Base-by-base conservation (phyloP, 148 eudicot species). In the Rhododendron griersonianum region DNA sequence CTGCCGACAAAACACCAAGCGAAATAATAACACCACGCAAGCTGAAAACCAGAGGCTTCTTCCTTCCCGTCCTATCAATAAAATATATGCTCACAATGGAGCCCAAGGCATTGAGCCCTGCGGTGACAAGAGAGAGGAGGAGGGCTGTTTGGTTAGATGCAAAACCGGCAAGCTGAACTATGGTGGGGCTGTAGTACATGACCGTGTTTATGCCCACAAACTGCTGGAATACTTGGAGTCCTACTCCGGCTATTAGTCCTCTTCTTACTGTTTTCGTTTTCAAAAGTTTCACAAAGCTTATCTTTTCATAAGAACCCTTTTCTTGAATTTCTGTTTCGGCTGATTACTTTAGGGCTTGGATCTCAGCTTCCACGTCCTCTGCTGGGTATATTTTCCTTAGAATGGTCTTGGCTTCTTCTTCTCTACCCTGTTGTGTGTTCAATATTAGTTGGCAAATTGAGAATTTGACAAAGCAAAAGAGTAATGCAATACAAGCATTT, bases 101-200 rank as follows among this genome's bases (percentile, higher is more conserved):
- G 7, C 97, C 97, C 1, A 81, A 16, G 33, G 94, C 95, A 50
- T 94, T 94, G 65, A 93, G 89, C 4, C 97, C 97, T 0, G 95
- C 89, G 1, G 93, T 92, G 71, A 94, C 90, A 0, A 93, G 94
- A 0, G 97, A 94, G 6, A 94, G 94, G 18, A 91, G 91, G 0
- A 94, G 92, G 0, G 97, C 94, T 0, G 94, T 93, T 53, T 87
- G 90, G 86, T 94, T 93, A 0, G 94, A 93, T 0, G 95, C 94
- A 44, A 84, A 89, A 9, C 95, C 97, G 1, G 94, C 94, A 25
- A 90, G 57, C 53, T 94, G 96, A 28, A 94, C 88, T 47, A 28
- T 28, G 30, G 30, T 28, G 30, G 30, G 30, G 30, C 30, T 28
- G 30, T 28, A 28, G 30, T 28, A 94, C 30, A 28, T 28, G 30